A percentile compares a stretch with the other conserved stretches of the same genome.
These are phyloP conservation scores for Phytophthora citrophthora DNA, from an alignment of 352 stramenopile species.

Conservation along the genomic window DNA sequence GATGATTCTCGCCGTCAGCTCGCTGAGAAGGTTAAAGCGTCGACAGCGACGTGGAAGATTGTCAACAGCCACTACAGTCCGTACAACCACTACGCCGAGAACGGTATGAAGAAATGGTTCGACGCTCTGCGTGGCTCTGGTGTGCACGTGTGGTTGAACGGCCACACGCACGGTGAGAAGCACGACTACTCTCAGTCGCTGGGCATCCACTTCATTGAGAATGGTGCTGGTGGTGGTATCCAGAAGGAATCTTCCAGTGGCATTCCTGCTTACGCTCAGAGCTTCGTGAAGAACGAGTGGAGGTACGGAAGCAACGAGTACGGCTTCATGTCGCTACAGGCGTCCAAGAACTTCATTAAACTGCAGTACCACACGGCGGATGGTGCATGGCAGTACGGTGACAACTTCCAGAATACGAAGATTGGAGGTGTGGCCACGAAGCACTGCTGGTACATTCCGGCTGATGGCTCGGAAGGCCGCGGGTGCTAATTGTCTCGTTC, in stretches of 20 bases:
- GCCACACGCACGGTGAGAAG: slow-evolving; percentile 31
- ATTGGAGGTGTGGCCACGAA: slow-evolving; percentile 20
- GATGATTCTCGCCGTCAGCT: slow-evolving; percentile 16
- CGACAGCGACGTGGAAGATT: slow-evolving; percentile 32
- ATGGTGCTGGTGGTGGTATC: slow-evolving; percentile 24
- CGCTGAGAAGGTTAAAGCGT: slow-evolving; percentile 20
- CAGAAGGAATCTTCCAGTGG: slow-evolving; percentile 27
- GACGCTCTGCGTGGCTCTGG: slow-evolving; percentile 13
- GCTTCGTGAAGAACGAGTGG: slow-evolving; percentile 21
- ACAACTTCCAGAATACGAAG: slow-evolving; percentile 13
- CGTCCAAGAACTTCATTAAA: slow-evolving; percentile 23
- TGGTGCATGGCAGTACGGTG: slow-evolving; percentile 12
- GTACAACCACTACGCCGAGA: slow-evolving; percentile 24
- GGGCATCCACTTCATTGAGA: slow-evolving; percentile 27
- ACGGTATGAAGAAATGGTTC: slow-evolving; percentile 31
- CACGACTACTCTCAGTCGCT: slow-evolving; percentile 22
- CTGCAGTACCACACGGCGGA: slow-evolving; percentile 29
- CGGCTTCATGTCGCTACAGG: slow-evolving; percentile 26
- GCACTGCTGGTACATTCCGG: slow-evolving; percentile 30
- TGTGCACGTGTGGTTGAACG: slow-evolving; percentile 16
- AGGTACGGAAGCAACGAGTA: slow-evolving; percentile 20
- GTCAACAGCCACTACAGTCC: slow-evolving; percentile 24
- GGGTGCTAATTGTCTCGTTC: slow-evolving; percentile 8
- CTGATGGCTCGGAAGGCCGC: slow-evolving; percentile 18
- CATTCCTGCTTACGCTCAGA: slow-evolving; percentile 16